Percentiles rank a stretch among this genome's conserved stretches.
Conservation (phyloP, 2,329 filamentous ascomycete genomes). For the Achaetomium macrosporum region DNA sequence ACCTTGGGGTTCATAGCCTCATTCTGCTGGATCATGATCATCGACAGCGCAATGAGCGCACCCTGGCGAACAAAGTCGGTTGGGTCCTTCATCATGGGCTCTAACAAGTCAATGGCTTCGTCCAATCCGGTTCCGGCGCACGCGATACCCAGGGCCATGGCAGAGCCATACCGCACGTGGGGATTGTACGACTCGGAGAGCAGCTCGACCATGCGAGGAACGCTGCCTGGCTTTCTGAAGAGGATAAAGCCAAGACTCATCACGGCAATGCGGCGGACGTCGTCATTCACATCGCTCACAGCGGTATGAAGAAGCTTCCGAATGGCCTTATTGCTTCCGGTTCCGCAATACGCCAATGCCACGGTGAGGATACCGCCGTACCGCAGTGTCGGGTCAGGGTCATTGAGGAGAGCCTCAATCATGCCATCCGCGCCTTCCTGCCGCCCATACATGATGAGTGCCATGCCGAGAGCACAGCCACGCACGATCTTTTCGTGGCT, state of each 20-base stretch:
- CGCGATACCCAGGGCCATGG: conserved; percentile 96
- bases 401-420: conserved; percentile 86
- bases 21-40: conserved; percentile 99
- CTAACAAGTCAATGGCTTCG: conserved; percentile 91
- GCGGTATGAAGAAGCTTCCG: conserved; percentile 91
- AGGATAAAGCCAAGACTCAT: conserved; percentile 98
- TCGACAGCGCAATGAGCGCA: conserved; percentile 85
- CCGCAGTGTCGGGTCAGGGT: conserved; percentile 86
- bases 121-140: conserved; percentile 94
- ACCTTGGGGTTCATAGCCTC: conserved; percentile 99
- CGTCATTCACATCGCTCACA: conserved; percentile 96
- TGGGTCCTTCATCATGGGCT: conserved; percentile 99
- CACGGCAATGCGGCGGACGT: conserved; percentile 90
- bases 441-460: conserved; percentile 94
- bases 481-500: conserved; percentile 99
- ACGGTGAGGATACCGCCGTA: conserved; percentile 99
- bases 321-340: conserved; percentile 96
- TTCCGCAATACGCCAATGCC: conserved; percentile 93
- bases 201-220: conserved; percentile 97
- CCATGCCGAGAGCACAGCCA: conserved; percentile 92
- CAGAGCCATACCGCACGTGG: conserved; percentile 93
- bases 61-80: conserved; percentile 98
- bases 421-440: conserved; percentile 93
- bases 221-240: conserved; percentile 94
- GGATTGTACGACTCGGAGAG: conserved; percentile 98